Base-by-base conservation (phyloP, 1,284 basidiomycete species). In the Tilletia indica region DNA sequence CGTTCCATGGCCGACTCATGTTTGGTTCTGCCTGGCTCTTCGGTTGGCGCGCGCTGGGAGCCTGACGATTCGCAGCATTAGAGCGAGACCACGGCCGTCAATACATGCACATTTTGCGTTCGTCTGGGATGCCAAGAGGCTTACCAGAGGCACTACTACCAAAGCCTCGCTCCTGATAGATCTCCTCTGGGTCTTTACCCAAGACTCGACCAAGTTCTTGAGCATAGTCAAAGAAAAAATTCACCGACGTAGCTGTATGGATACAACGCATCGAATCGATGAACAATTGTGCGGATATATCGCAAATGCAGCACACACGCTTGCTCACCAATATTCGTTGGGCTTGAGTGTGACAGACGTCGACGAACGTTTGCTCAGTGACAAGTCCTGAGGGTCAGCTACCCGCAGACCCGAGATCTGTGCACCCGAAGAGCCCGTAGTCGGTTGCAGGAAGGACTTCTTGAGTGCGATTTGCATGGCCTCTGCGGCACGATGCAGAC, bases 191-290 rank as follows among this genome's bases (percentile, higher is more conserved):
- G 34, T 42, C 61, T 21, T 39, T 64, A 16, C 61, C 61, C 61
- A 64, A 14, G 12, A 64, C 61, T 16, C 61, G 61, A 6, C 34
- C 36, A 19, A 39, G n/a, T 16, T 64, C 61, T 38, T 64, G 61
- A 16, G 61, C 61, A n/a, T 64, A 64, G 21, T 64, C 61, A 39
- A 64, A 64, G 61, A 42, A 42, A 42, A 21, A 64, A 64, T 21
- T 64, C 36, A 19, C 61, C 61, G 14, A 39, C 34, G 34, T 64
- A 42, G 34, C 61, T 64, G n/a, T 12, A 16, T 6, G 61, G 42
- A 11, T 1, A 9, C 5, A 34, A 58, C 2, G 14, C 16, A 34
- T 21, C 56, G 14, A 45, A 45, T 45, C 56, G 58, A 34, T 34
- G 1, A 39, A 31, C 2, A 11, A 63, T 31, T 11, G n/a, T 45